phyloP scores from a whole-genome alignment of 1,139 yeast genomes.

The Kodamaea sp. region DNA sequence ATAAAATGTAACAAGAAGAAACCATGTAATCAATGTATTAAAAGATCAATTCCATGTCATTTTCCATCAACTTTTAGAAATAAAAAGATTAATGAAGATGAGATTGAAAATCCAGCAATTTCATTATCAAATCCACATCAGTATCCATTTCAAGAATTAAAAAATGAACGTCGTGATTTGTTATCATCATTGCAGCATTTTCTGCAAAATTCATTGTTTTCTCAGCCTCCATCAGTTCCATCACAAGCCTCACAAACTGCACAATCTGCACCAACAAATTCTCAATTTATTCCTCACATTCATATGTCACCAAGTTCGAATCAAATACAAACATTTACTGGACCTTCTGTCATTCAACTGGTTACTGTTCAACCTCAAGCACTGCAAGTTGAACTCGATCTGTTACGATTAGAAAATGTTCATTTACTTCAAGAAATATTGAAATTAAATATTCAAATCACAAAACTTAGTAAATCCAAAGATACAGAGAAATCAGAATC shows the following conservation, averaged over 20 bases:
- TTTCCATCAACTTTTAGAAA: conserved; percentile 41
- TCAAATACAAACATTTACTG: too few relatives aligned
- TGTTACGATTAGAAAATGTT: conserved; percentile 19
- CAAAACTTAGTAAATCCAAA: conserved; percentile 2
- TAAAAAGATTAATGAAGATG: conserved; percentile 30
- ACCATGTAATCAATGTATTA: conserved; percentile 40
- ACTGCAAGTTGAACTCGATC: conserved; percentile 11
- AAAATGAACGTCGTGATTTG: too few relatives aligned
- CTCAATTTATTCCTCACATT: too few relatives aligned
- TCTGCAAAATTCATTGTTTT: neutral
- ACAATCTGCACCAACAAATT: too few relatives aligned
- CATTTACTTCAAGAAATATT: conserved; percentile 19
- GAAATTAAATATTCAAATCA: conserved; percentile 15
- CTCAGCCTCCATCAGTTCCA: too few relatives aligned
- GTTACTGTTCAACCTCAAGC: too few relatives aligned
- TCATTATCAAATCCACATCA: too few relatives aligned
- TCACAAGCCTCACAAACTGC: too few relatives aligned
- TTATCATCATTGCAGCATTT: neutral
- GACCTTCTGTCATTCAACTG: too few relatives aligned
- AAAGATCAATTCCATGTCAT: conserved; percentile 31
- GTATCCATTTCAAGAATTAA: too few relatives aligned
- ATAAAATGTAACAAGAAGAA: conserved; percentile 39
- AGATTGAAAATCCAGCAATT: conserved; percentile 8
- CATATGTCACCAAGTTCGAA: too few relatives aligned
- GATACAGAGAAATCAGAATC: neutral